Evolutionary conservation across 352 stramenopile species (phyloP).

Genomic region (Phytophthora tentaculata): DNA sequence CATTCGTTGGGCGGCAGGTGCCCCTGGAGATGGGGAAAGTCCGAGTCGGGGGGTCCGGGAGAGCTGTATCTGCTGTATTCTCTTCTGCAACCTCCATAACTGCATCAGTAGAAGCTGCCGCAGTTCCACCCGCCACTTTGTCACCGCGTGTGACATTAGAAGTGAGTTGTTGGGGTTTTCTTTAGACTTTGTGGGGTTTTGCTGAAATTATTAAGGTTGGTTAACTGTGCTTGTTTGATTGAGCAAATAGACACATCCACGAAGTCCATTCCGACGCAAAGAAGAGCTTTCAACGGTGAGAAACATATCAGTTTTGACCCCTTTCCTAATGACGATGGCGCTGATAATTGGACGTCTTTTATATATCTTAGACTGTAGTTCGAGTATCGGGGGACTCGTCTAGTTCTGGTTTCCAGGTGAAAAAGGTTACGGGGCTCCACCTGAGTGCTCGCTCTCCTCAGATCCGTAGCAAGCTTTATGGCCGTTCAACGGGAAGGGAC

Average conservation of each 20-base stretch:
- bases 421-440: slow-evolving; percentile 12
- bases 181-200: not conserved
- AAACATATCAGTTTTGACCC: no score
- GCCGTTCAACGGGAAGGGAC: not conserved
- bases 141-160: slow-evolving; percentile 38
- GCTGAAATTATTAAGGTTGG: not conserved
- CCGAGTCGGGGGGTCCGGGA: slow-evolving; percentile 55
- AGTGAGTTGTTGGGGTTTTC: slow-evolving; percentile 14
- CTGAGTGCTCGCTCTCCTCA: slow-evolving; percentile 29
- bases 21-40: slow-evolving; percentile 55
- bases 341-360: no score
- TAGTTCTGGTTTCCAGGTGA: slow-evolving; percentile 20
- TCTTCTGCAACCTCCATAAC: slow-evolving; percentile 3
- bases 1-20: slow-evolving; percentile 43
- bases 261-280: slow-evolving; percentile 52
- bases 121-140: not conserved
- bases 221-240: not conserved
- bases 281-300: slow-evolving; percentile 44
- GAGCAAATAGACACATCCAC: slow-evolving; percentile 34
- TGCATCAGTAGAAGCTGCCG: not conserved
- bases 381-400: not conserved
- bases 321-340: no score
- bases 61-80: slow-evolving; percentile 41
- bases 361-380: slow-evolving; percentile 26
- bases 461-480: not conserved